phyloP scores from a whole-genome alignment of 306 rosid species.

The Prinsepia uniflora region DNA sequence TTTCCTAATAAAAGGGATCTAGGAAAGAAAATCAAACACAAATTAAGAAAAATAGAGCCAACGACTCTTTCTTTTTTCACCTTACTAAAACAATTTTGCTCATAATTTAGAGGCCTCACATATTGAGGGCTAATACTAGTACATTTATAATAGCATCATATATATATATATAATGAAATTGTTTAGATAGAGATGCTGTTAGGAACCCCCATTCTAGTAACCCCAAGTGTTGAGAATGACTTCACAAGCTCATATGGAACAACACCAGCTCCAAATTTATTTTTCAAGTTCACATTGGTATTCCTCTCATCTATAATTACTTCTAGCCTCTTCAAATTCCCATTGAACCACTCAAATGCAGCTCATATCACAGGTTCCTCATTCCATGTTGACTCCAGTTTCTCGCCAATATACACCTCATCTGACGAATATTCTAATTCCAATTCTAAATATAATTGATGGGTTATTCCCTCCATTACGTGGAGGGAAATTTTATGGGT shows the following conservation, averaged over 20 bases:
- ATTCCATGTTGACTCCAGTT: conserved; percentile 29
- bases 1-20: too few relatives aligned
- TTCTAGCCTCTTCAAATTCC: conserved; percentile 24
- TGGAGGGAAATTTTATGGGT: too few relatives aligned
- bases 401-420: conserved; percentile 34
- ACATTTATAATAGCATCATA: too few relatives aligned
- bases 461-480: too few relatives aligned
- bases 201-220: conserved; percentile 38
- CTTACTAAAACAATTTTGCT: not conserved
- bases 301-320: conserved; percentile 34
- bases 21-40: too few relatives aligned
- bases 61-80: not conserved
- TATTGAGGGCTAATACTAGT: not conserved
- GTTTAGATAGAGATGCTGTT: conserved; percentile 28
- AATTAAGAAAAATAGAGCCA: too few relatives aligned
- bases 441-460: too few relatives aligned
- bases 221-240: conserved; percentile 32
- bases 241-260: conserved; percentile 42
- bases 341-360: conserved; percentile 30
- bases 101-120: not conserved
- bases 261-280: conserved; percentile 38
- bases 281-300: conserved; percentile 13
- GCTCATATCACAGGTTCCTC: conserved; percentile 32
- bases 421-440: conserved; percentile 41
- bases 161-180: too few relatives aligned